Evolutionary conservation across 805 yeast species (phyloP), one percentile per base, ranked within the genome.

Genomic region (Sugiyamaella chiloensis): DNA sequence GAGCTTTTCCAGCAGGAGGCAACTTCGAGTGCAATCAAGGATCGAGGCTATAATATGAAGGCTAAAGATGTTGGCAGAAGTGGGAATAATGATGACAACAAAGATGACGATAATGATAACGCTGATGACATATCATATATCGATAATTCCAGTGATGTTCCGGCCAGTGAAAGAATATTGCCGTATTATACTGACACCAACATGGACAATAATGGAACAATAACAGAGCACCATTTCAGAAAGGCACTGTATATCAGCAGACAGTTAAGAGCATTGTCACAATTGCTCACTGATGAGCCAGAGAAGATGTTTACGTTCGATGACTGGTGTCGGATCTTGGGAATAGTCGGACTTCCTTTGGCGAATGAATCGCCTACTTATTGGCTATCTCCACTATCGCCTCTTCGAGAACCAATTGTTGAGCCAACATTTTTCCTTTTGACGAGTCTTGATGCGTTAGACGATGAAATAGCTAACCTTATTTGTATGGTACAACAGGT

Each of bases 301-400:
- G 55, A 58, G 9, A 73, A 69, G 54, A 62, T 59, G 31, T 82
- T 80, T 57, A 53, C 66, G 6, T 79, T 65, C 54, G 70, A 72
- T 2, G 80, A 79, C 46, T 84, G 88, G 89, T 48, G 44, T 1
- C 57, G 62, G 12, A 59, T 78, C 40, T 52, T 73, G 26, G 48
- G 54, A 12, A 24, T 52, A 12, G 30, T 48, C 5, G 35, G 16
- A 14, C 20, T 24, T 29, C 14, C 31, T 11, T 27, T 26, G 12
- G 34, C 40, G 7, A 36, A 17, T 7, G 42, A 32, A 14, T n/a
- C 35, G 14, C 55, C 65, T 1, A 61, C 67, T 30, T 82, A 70
- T 58, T 87, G 95, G 95, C 54, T 87, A 1, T 72, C 83, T 5
- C 79, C 79, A 1, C 58, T 65, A 1, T 81, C 89, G 1, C 96